Percentiles rank a stretch among this genome's conserved stretches.
Conservation (phyloP, 2,329 filamentous ascomycete species). For the Polytolypa hystricis region DNA sequence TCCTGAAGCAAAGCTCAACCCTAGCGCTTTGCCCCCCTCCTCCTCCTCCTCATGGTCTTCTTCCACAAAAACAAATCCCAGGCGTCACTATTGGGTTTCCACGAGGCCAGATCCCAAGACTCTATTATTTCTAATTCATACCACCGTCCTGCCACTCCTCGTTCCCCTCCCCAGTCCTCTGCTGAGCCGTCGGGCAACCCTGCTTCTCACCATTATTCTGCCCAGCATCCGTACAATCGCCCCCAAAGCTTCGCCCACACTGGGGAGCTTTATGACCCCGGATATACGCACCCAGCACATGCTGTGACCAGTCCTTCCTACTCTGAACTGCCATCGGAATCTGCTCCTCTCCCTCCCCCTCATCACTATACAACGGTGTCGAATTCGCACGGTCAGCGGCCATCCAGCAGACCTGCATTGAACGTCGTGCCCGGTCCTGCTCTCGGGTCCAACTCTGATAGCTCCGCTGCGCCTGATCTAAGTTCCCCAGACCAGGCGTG, state of each 20-base stretch:
- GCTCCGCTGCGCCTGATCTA: conserved; percentile 3
- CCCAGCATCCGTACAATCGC: neutral
- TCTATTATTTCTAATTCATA: neutral
- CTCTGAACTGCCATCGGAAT: conserved; percentile 2
- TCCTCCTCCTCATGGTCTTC: conserved; percentile 12
- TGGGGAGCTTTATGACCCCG: conserved; percentile 5
- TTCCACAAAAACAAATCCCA: conserved; percentile 16
- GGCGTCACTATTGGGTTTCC: conserved; percentile 10
- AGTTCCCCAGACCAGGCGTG: conserved; percentile 7
- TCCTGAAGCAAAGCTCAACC: neutral
- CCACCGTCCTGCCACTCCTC: neutral
- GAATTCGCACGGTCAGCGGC: neutral
- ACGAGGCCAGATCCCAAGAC: neutral
- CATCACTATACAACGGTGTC: neutral
- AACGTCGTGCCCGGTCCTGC: conserved; percentile 8
- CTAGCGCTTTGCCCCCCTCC: neutral
- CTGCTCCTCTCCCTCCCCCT: conserved; percentile 1
- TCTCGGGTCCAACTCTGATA: neutral
- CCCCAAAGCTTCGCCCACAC: conserved; percentile 1
- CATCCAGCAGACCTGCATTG: conserved; percentile 5
- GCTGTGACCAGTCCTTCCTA: conserved; percentile 5
- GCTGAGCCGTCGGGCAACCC: conserved; percentile 1
- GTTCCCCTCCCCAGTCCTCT: neutral
- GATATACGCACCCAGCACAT: conserved; percentile 10
- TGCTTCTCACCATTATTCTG: too few relatives aligned